Evolutionary conservation across 768 basidiomycete species (phyloP), one percentile per base, ranked within the genome.

Genomic region (Tylopilus intermedius): DNA sequence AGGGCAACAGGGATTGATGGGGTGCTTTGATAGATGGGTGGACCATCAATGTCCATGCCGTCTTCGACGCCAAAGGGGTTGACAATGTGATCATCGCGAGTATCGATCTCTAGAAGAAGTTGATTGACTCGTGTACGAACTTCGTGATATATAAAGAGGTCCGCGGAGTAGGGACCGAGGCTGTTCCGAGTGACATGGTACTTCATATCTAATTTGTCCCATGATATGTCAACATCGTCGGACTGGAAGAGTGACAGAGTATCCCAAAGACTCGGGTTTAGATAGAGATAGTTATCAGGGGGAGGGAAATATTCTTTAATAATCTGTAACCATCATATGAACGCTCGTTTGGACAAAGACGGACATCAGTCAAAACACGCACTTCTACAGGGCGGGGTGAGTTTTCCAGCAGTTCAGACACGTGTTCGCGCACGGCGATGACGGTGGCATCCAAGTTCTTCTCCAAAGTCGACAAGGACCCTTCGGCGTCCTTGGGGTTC

Each of bases 161-260:
- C 89, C 10, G 88, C 90, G 43, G 79, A 80, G 62, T 84, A 88
- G 9, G 84, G 83, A 1, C 90, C 90, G 4, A 92, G 67, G 64
- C 80, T 84, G 58, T 76, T 67, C 35, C 79, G 68, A 0, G 87
- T 85, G 24, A 78, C 74, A 42, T 75, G 65, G 67, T 88, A 87
- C 47, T 88, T 80, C 49, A 75, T 76, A 50, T 78, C 71, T n/a
- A 90, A 69, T 60, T 79, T 81, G 40, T 74, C 68, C 76, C 81
- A 82, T 18, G 81, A 74, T 46, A 89, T 73, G 47, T 72, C 74
- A 44, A 76, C 55, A 33, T 71, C 57, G 55, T 39, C 66, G 64
- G 49, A 69, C 26, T 63, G 58, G 55, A 74, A 71, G 27, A 74
- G 60, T 27, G 72, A 72, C 5, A 90, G 67, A 22, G 74, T 75